Percentiles rank a stretch among this genome's conserved stretches.
Evolutionary conservation across 768 basidiomycete genomes (phyloP).

Genomic region (Fistulinella prunicolor): DNA sequence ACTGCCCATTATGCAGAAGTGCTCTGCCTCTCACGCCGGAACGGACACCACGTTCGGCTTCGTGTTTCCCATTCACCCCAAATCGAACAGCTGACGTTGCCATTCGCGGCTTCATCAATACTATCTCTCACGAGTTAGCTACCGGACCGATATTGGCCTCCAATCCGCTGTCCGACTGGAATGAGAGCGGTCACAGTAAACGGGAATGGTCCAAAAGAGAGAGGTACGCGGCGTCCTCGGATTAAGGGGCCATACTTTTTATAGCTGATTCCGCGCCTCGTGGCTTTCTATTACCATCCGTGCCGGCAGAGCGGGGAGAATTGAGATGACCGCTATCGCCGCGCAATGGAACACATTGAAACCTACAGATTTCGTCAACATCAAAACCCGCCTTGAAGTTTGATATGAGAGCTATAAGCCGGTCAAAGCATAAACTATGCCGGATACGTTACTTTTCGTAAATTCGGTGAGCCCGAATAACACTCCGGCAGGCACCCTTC

Average conservation of each 20-base stretch:
- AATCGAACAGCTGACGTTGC: slow-evolving; percentile 55
- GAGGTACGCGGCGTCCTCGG: slow-evolving; percentile 38
- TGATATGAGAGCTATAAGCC: slow-evolving; percentile 32
- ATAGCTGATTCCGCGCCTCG: slow-evolving; percentile 8
- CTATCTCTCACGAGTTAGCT: slow-evolving; percentile 42
- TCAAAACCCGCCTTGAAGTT: slow-evolving; percentile 56
- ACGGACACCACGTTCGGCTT: slow-evolving; percentile 44
- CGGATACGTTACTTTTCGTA: slow-evolving; percentile 16
- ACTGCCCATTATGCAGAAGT: slow-evolving; percentile 66
- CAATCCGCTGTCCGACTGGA: slow-evolving; percentile 47
- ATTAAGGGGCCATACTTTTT: slow-evolving; percentile 2
- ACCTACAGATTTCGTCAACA: slow-evolving; percentile 48
- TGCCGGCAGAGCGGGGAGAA: slow-evolving; percentile 47
- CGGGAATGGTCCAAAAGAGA: slow-evolving; percentile 60
- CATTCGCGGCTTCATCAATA: slow-evolving; percentile 50
- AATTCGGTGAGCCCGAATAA: slow-evolving; percentile 3
- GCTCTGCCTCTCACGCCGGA: slow-evolving; percentile 51
- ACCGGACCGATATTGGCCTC: slow-evolving; percentile 29
- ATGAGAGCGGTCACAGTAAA: slow-evolving; percentile 46
- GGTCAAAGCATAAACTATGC: slow-evolving; percentile 20
- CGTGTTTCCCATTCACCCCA: slow-evolving; percentile 61
- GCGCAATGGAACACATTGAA: slow-evolving; percentile 48
- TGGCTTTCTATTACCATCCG: background rate
- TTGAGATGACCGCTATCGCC: slow-evolving; percentile 51
- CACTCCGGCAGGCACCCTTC: background rate